A percentile compares a stretch with the other conserved stretches of the same genome.
Conservation (phyloP, 495 filamentous ascomycete species). For the Tuber microsphaerosporum region DNA sequence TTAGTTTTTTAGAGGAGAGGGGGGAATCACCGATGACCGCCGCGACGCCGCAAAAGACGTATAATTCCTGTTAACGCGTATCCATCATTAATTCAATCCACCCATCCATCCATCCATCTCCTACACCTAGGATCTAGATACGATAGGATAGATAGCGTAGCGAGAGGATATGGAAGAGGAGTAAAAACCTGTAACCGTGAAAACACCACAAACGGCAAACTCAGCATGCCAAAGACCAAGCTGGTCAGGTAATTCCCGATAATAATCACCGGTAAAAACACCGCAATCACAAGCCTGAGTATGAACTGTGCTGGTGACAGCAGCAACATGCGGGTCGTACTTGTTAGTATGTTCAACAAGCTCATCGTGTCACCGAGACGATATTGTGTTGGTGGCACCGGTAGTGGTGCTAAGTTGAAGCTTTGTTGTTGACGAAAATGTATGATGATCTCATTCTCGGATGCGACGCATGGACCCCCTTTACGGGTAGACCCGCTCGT, state of each 20-base stretch:
- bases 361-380: conserved; percentile 5
- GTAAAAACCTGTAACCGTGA: conserved; percentile 24
- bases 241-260: conserved; percentile 12
- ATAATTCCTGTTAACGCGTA: conserved; percentile 17
- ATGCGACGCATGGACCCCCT: not conserved
- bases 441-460: not conserved
- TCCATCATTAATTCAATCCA: not conserved
- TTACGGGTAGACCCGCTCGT: not conserved
- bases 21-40: conserved; percentile 22
- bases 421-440: not conserved
- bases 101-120: not conserved
- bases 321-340: conserved; percentile 4
- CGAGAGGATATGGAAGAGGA: not conserved
- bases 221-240: conserved; percentile 7
- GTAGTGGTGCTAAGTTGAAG: not conserved
- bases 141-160: not conserved
- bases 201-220: conserved; percentile 17
- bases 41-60: conserved; percentile 30
- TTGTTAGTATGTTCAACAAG: conserved; percentile 13
- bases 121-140: not conserved
- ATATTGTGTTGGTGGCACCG: not conserved
- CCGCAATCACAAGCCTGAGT: conserved; percentile 6
- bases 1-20: not conserved
- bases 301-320: conserved; percentile 20
- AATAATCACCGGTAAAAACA: conserved; percentile 20